Percentiles rank a stretch among this genome's conserved stretches.
phyloP scores from a whole-genome alignment of 1,284 basidiomycete species.

The Ganoderma resinaceum region DNA sequence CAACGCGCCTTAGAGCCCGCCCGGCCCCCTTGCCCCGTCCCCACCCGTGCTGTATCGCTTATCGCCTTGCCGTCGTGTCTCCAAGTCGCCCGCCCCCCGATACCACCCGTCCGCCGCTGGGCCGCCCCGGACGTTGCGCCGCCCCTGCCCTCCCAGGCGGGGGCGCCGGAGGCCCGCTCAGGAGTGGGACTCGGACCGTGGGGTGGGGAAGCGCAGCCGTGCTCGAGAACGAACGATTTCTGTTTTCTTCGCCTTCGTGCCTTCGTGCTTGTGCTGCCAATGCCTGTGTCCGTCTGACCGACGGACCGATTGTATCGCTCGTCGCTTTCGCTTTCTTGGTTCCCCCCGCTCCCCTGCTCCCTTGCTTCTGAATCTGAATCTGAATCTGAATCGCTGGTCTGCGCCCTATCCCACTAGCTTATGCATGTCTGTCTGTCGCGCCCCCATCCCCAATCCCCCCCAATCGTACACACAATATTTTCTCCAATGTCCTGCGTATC shows the following conservation, averaged over 20 bases:
- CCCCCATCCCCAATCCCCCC: neutral
- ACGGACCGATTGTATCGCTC: constrained; percentile 27
- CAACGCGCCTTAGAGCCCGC: constrained; percentile 9
- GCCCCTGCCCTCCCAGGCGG: neutral
- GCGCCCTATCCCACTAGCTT: neutral
- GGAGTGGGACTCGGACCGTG: constrained; percentile 13
- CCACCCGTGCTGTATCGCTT: constrained; percentile 19
- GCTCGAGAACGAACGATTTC: constrained; percentile 20
- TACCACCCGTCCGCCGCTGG: neutral
- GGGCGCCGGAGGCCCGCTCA: constrained; percentile 10
- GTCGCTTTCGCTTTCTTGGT: constrained; percentile 30
- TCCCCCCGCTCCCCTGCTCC: neutral
- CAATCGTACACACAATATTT: neutral
- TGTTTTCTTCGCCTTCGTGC: neutral
- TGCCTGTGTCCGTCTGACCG: constrained; percentile 4
- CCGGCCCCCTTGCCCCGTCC: neutral
- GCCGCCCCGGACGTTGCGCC: neutral
- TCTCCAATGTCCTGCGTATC: no score
- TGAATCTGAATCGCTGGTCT: neutral
- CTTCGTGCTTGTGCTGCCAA: neutral
- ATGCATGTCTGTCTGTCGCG: neutral
- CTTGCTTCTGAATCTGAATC: neutral
- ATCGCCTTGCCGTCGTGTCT: constrained; percentile 1
- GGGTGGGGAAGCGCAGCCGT: neutral
- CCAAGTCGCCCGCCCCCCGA: neutral